Base-by-base conservation (phyloP, 2,329 filamentous ascomycete species). In the Colletotrichum abscissum region DNA sequence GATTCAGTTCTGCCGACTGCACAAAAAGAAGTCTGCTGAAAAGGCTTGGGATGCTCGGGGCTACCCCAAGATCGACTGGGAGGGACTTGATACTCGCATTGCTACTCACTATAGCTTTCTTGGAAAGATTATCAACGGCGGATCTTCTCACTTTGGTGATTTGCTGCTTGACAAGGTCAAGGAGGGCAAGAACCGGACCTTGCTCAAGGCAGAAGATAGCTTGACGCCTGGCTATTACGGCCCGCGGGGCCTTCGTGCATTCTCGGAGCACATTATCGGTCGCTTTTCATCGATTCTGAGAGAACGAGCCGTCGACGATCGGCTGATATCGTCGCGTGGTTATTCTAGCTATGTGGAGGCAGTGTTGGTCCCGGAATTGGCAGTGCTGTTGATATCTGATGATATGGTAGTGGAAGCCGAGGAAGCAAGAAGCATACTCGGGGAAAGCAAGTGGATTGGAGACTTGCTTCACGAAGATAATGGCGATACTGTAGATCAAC, bases 141-240 rank as follows among this genome's bases (percentile, higher is more conserved):
- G 84, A 22, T 77, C 80, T 8, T 94, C 92, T 4, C 86, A 91
- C 78, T 97, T 91, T 78, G 86, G 91, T 16, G 83, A 88, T 11
- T 77, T 86, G 1, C 84, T 94, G 28, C 87, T 86, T 5, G 83
- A 87, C 4, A 88, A 84, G 14, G 84, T 93, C 56, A 86, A 87
- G 80, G 81, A 84, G 2, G 92, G 92, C 14, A 86, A 88, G 78
- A 89, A 88, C 35, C 87, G 89, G 65, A 92, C 88, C 30, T 84
- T 93, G 69, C 84, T 90, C 64, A 88, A 90, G 72, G 90, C 87
- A 63, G 84, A 90, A 33, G 86, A 88, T 62, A 88, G 86, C 68
- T 86, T 92, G 35, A 91, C 89, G 3, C 93, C 93, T 11, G 95
- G 95, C 0, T 98, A 97, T 82, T 98, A 97, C 82, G 95, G 95